Evolutionary conservation across 352 stramenopile species (phyloP).

Genomic region (Phytophthora nicotianae): DNA sequence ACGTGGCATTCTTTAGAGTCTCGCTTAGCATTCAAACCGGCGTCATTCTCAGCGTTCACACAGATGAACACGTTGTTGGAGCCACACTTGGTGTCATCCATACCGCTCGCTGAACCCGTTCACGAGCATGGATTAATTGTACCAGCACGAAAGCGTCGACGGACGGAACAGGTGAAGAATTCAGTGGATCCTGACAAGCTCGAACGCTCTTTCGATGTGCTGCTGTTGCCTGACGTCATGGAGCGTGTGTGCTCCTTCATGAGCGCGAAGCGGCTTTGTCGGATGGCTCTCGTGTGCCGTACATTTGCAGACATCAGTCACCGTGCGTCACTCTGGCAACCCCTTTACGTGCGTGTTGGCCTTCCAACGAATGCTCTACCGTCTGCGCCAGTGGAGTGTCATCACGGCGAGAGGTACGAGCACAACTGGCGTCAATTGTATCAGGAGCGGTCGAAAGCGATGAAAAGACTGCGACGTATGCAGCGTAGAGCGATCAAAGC

Average conservation of each 20-base stretch:
- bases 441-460: slow-evolving; percentile 25
- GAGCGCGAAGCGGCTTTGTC: slow-evolving; percentile 71
- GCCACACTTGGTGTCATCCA: slow-evolving; percentile 30
- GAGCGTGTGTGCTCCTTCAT: slow-evolving; percentile 72
- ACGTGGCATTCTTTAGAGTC: slow-evolving; percentile 16
- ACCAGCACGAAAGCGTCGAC: slow-evolving; percentile 21
- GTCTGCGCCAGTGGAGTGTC: slow-evolving; percentile 23
- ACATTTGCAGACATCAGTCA: slow-evolving; percentile 47
- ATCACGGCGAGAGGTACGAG: slow-evolving; percentile 33
- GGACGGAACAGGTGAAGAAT: slow-evolving; percentile 8
- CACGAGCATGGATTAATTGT: slow-evolving; percentile 17
- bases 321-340: slow-evolving; percentile 42
- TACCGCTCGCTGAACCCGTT: slow-evolving; percentile 8
- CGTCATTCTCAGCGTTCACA: slow-evolving; percentile 18
- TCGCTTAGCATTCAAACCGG: slow-evolving; percentile 8
- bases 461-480: slow-evolving; percentile 30
- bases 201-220: slow-evolving; percentile 51
- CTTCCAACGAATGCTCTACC: slow-evolving; percentile 7
- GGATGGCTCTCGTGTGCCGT: slow-evolving; percentile 59
- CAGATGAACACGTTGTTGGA: slow-evolving; percentile 37
- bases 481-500: slow-evolving; percentile 24
- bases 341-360: slow-evolving; percentile 42
- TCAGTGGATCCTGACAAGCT: slow-evolving; percentile 36
- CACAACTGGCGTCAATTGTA: slow-evolving; percentile 49
- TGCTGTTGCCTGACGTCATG: slow-evolving; percentile 70